These are phyloP conservation scores for Irpex lacteus DNA, from an alignment of 1,284 basidiomycete species.

Conservation along the genomic window DNA sequence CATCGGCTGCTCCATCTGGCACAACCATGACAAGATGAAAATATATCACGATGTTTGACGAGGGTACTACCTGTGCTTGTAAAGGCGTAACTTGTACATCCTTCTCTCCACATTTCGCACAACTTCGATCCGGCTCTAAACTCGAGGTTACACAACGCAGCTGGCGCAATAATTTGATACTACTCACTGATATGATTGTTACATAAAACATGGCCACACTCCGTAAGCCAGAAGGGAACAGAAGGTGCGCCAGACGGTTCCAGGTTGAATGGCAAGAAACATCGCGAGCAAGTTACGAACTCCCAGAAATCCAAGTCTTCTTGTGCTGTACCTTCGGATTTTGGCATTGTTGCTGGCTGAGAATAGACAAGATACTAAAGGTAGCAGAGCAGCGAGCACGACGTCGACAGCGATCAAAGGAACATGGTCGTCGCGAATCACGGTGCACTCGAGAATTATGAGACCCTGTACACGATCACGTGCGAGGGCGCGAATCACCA, in stretches of 20 bases:
- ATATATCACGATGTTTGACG: too few species aligned
- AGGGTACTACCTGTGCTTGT: constrained; percentile 56
- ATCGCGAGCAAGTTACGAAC: constrained; percentile 66
- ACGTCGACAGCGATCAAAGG: too few species aligned
- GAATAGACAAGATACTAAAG: neutral
- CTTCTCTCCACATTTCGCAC: constrained; percentile 57
- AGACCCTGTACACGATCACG: too few species aligned
- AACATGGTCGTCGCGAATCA: too few species aligned
- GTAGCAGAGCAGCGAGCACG: too few species aligned
- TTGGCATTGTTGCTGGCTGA: neutral
- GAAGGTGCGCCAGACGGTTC: constrained; percentile 44
- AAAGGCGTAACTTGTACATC: constrained; percentile 69
- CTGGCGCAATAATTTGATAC: constrained; percentile 23
- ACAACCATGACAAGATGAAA: too few species aligned
- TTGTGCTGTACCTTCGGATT: constrained; percentile 2
- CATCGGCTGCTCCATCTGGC: constrained; percentile 73
- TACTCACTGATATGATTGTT: constrained; percentile 72
- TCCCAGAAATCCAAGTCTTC: constrained; percentile 69
- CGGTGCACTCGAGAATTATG: too few species aligned
- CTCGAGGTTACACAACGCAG: neutral
- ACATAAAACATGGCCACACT: constrained; percentile 80
- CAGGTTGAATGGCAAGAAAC: constrained; percentile 59
- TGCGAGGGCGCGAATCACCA: too few species aligned
- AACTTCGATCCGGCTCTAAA: constrained; percentile 68
- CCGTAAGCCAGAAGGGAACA: constrained; percentile 81